Base-by-base conservation (phyloP, 331 rosid genomes). In the Acacia concinna region DNA sequence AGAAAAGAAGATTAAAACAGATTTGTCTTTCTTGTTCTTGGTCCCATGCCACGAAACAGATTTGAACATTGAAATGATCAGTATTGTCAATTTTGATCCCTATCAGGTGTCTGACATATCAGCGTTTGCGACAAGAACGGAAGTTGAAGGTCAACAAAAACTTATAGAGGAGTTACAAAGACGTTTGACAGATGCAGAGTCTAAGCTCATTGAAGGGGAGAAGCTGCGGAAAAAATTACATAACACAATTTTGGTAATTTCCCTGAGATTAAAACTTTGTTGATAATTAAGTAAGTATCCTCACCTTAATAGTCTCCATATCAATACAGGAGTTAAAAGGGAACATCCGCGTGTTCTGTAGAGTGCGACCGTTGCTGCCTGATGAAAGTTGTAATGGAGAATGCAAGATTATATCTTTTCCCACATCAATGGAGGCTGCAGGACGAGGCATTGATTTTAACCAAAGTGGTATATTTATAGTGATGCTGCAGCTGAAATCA, bases 311-410 rank as follows among this genome's bases (percentile, higher is more conserved):
- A 64, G 59, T 68, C 65, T 81, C 62, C 76, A 59, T 63, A 82
- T 71, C 73, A 46, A 41, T 86, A 96, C 87, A 96, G 99, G 99
- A 96, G 77, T 81, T 96, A 15, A 96, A 96, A 89, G 99, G 99
- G 81, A 96, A 96, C 82, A 96, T 96, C 78, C 98, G 99, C 0
- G 98, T 96, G 68, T 96, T 96, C 90, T 96, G 99, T 86, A 85
- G 99, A 91, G 99, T 96, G 71, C 85, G 99, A 6, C 98, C 99
- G 46, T 76, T 90, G 78, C 85, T 96, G 80, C 89, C 97, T 3
- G 98, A 96, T 66, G 97, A 96, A 21, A 87, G 71, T 83, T 80
- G 81, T 69, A 79, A 65, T 62, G 15, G 87, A 6, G 98, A 96
- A 56, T 88, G 88, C 35, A 96, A 89, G 81, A 28, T 88, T 67